Conservation (phyloP, 805 yeast genomes). For the Hanseniaspora guilliermondii region DNA sequence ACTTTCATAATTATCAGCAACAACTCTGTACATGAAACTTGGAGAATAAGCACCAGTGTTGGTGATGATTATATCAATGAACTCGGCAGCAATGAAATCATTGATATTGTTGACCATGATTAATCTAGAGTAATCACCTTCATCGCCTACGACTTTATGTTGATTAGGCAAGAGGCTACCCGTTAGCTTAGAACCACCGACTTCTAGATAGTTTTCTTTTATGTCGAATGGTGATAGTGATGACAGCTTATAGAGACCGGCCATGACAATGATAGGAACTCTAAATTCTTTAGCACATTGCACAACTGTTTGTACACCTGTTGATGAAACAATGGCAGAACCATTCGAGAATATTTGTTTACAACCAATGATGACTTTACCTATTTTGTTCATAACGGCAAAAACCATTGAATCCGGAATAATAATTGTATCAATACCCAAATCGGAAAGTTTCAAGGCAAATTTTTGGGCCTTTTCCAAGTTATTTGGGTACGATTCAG, state of each 20-base stretch:
- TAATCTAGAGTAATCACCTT: constrained; percentile 27
- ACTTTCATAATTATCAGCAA: constrained; percentile 74
- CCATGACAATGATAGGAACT: constrained; percentile 93
- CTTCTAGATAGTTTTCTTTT: constrained; percentile 63
- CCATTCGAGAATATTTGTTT: constrained; percentile 92
- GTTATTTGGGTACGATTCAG: constrained; percentile 86
- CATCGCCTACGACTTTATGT: constrained; percentile 36
- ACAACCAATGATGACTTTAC: constrained; percentile 89
- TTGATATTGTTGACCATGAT: constrained; percentile 63
- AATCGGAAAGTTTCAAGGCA: constrained; percentile 66
- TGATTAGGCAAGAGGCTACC: constrained; percentile 62
- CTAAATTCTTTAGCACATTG: constrained; percentile 90
- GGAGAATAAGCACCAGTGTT: constrained; percentile 96
- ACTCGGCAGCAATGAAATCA: constrained; percentile 88
- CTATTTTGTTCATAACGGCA: constrained; percentile 95
- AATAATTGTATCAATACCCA: constrained; percentile 78
- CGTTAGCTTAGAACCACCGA: constrained; percentile 76
- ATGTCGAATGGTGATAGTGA: constrained; percentile 86
- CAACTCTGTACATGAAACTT: constrained; percentile 86
- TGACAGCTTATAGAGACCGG: constrained; percentile 84
- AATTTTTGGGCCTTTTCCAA: constrained; percentile 64
- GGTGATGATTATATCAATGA: constrained; percentile 85
- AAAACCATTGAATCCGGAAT: constrained; percentile 87
- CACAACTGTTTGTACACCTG: constrained; percentile 86
- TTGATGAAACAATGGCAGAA: constrained; percentile 73